Evolutionary conservation across 371 early-diverging fungal genomes (phyloP).

Genomic region (Globomyces sp.): DNA sequence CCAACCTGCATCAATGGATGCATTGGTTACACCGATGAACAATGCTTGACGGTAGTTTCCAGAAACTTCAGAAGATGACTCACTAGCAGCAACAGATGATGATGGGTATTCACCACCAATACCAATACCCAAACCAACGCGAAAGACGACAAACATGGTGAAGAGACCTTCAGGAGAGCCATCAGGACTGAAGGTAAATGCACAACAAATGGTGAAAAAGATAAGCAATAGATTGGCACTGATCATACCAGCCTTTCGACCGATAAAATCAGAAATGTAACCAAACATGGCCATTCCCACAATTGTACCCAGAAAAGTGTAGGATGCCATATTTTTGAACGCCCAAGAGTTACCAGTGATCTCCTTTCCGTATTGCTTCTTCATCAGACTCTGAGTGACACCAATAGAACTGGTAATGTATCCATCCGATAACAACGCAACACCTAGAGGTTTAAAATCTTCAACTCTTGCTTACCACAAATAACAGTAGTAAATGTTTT

Average conservation of each 20-base stretch:
- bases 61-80: neutral
- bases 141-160: neutral
- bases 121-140: neutral
- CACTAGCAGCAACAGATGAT: conserved; percentile 6
- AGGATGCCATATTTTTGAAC: neutral
- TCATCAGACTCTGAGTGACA: neutral
- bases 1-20: neutral
- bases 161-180: neutral
- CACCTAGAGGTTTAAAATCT: neutral
- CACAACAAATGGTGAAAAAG: conserved; percentile 10
- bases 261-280: conserved; percentile 1
- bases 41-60: neutral
- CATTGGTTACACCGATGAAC: neutral
- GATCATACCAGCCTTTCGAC: conserved; percentile 12
- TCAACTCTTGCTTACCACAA: neutral
- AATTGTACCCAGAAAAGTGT: conserved; percentile 6
- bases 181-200: neutral
- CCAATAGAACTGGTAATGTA: conserved; percentile 5
- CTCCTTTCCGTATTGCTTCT: conserved; percentile 5
- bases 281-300: conserved; percentile 8
- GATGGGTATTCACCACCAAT: conserved; percentile 12
- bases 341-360: neutral
- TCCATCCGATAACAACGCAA: conserved; percentile 5
- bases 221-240: conserved; percentile 6
- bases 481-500: conserved; percentile 6